Evolutionary conservation across 23 red algal genomes (phyloP).

Genomic region (Gracilaria gracilis): DNA sequence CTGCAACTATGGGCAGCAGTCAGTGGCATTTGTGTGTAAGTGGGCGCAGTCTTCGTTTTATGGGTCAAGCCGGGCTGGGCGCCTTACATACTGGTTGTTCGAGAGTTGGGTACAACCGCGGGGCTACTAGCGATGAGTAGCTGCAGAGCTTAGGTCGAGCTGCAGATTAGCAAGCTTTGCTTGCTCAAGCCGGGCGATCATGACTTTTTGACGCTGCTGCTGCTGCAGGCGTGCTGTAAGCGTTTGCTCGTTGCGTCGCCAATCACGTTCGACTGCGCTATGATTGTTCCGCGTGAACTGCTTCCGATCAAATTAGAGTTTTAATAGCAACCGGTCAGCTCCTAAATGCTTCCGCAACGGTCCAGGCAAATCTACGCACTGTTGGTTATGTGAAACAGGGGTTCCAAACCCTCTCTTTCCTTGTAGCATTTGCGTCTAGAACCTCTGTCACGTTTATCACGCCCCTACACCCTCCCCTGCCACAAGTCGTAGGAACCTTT

Average conservation of each 20-base stretch:
- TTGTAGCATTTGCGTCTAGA: too few relatives aligned
- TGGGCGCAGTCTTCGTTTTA: neutral
- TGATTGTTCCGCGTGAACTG: neutral
- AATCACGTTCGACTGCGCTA: neutral
- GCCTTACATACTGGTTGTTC: neutral
- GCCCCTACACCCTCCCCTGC: too few relatives aligned
- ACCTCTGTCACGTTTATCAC: too few relatives aligned
- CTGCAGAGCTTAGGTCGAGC: neutral
- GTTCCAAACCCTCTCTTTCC: too few relatives aligned
- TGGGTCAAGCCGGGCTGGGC: neutral
- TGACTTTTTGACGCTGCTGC: conserved; percentile 8
- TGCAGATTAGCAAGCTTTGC: neutral
- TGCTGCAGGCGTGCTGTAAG: conserved; percentile 54
- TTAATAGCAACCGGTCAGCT: too few relatives aligned
- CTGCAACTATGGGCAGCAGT: neutral
- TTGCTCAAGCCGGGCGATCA: conserved; percentile 1
- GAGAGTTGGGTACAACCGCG: neutral
- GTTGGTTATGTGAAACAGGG: too few relatives aligned
- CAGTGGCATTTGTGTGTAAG: neutral
- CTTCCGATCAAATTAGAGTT: neutral
- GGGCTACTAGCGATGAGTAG: neutral
- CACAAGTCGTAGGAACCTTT: too few relatives aligned
- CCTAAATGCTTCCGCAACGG: too few relatives aligned
- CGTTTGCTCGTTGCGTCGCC: neutral
- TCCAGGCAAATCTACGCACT: too few relatives aligned